Base-by-base conservation (phyloP, 306 rosid species). In the Rosa chinensis region DNA sequence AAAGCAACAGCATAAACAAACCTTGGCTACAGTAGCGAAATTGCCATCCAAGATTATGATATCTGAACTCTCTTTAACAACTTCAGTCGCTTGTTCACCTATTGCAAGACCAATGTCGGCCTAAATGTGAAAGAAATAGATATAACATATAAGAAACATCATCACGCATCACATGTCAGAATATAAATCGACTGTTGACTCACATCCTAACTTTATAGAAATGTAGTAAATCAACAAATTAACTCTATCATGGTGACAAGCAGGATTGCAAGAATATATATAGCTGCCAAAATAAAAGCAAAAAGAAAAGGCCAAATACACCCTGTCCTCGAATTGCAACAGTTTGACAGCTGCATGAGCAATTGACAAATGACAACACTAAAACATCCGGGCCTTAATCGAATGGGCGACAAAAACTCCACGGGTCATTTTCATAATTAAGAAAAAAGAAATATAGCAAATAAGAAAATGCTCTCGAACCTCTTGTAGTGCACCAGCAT, bases 401-500 rank as follows among this genome's bases (percentile, higher is more conserved):
- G 12, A 55, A 55, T n/a, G 62, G 0, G 2, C 1, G 13, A 20
- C 25, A 7, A 20, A 55, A 55, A 8, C 25, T 21, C 12, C 63
- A 58, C 8, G 32, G 13, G 14, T 21, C 63, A 58, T 58, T n/a
- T 56, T 58, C 63, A 58, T 23, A n/a, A 58, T n/a, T 58, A 7
- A 10, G 5, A 1, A 6, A 9, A 25, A 61, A 61, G 37, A 61
- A 59, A 21, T 10, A 61, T 47, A 79, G 48, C 44, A 25, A 49
- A 21, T 32, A 21, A 79, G 44, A 42, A 55, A 14, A 73, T 28
- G 35, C 20, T 56, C 49, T 23, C 76, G 39, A 79, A 94, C 98
- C 98, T 94, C 97, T 53, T 88, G 97, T 21, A 94, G 80, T 49
- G 97, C 98, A n/a, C 91, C 92, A 79, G 98, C 97, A 85, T 94